Percentiles rank a stretch among this genome's conserved stretches.
Evolutionary conservation across 2,329 filamentous ascomycete species (phyloP).

Genomic region (Botrytis paeoniae): DNA sequence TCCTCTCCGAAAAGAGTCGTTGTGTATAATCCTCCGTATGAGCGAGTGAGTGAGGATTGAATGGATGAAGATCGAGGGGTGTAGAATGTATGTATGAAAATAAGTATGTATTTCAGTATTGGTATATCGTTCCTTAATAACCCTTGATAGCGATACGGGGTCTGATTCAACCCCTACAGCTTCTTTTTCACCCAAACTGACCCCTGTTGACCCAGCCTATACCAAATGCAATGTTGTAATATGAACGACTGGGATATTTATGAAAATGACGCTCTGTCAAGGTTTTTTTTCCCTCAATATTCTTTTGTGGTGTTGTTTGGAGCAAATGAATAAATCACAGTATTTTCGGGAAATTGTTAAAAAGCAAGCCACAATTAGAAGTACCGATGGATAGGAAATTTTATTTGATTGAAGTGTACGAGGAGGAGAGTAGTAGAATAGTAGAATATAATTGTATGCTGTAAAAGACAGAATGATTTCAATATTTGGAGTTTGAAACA

Average conservation of each 20-base stretch:
- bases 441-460: too few species aligned
- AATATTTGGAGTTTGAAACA: too few species aligned
- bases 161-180: background rate
- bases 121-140: background rate
- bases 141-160: constrained; percentile 15
- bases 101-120: background rate
- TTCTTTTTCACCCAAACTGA: background rate
- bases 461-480: background rate
- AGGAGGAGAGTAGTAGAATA: background rate
- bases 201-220: background rate
- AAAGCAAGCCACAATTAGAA: background rate
- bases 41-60: background rate
- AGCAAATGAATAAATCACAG: background rate
- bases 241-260: background rate
- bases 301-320: background rate
- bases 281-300: background rate
- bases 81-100: background rate
- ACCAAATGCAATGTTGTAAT: background rate
- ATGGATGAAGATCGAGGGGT: background rate
- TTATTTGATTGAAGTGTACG: too few species aligned
- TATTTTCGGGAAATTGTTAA: background rate
- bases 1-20: background rate
- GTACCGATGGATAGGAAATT: background rate
- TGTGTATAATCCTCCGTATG: background rate
- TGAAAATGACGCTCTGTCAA: background rate